Conservation (phyloP, 768 basidiomycete species). For the Boletus speciosus region DNA sequence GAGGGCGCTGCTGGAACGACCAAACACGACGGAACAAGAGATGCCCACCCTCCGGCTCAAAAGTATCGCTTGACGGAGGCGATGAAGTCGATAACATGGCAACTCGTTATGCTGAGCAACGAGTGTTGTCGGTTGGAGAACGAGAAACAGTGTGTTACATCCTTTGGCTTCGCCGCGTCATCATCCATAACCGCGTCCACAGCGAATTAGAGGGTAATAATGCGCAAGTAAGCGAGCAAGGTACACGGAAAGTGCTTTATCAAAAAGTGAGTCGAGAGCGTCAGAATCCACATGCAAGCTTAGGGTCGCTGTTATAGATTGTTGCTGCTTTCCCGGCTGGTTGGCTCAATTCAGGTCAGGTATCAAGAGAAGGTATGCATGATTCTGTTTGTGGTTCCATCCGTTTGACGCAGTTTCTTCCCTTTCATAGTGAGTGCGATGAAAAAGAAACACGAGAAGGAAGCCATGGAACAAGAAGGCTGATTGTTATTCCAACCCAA, state of each 20-base stretch:
- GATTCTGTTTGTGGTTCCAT: background rate
- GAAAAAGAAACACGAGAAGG: slow-evolving; percentile 79
- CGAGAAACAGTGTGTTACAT: slow-evolving; percentile 51
- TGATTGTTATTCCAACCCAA: slow-evolving; percentile 9
- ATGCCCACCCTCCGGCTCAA: slow-evolving; percentile 64
- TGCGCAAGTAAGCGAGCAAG: slow-evolving; percentile 76
- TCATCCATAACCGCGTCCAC: slow-evolving; percentile 15
- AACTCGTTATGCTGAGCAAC: slow-evolving; percentile 76
- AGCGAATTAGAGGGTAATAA: slow-evolving; percentile 62
- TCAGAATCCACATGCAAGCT: background rate
- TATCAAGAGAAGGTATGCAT: slow-evolving; percentile 76
- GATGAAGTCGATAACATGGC: slow-evolving; percentile 80
- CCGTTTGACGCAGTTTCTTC: background rate
- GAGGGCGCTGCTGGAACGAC: slow-evolving; percentile 16
- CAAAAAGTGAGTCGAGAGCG: slow-evolving; percentile 51
- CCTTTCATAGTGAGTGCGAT: slow-evolving; percentile 65
- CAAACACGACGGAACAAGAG: slow-evolving; percentile 33
- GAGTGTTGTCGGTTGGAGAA: slow-evolving; percentile 70
- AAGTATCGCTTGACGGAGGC: slow-evolving; percentile 75
- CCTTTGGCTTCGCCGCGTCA: background rate
- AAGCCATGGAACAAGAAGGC: slow-evolving; percentile 58
- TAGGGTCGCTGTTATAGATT: slow-evolving; percentile 42
- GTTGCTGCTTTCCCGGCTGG: slow-evolving; percentile 78
- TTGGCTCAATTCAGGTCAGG: slow-evolving; percentile 84
- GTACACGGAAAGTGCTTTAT: slow-evolving; percentile 73